phyloP scores from a whole-genome alignment of 306 rosid species.

The Dryas alaskensis region DNA sequence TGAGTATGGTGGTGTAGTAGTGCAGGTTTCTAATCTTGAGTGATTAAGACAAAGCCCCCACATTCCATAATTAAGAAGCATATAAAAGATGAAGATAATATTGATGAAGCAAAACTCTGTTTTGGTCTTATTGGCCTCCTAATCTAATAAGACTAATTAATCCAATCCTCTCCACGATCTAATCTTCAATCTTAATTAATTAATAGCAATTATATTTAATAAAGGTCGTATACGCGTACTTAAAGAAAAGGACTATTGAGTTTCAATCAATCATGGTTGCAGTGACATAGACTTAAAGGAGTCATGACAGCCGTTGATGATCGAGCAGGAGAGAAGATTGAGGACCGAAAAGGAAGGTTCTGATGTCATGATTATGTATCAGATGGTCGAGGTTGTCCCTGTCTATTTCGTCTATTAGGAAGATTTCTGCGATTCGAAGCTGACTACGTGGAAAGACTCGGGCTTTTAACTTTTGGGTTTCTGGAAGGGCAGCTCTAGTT shows the following conservation, averaged over 20 bases:
- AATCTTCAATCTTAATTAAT: slow-evolving; percentile 2
- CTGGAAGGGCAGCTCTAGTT: background rate
- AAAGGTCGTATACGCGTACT: slow-evolving; percentile 12
- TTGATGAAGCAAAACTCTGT: background rate
- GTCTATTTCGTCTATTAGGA: background rate
- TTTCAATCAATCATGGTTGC: background rate
- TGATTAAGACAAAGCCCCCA: background rate
- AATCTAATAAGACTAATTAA: background rate
- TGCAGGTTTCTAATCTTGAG: background rate
- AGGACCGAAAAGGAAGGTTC: background rate
- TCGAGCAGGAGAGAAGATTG: background rate
- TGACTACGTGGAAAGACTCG: slow-evolving; percentile 16
- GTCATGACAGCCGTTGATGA: slow-evolving; percentile 26
- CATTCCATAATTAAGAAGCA: background rate
- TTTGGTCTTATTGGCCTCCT: too few relatives aligned
- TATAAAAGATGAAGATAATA: background rate
- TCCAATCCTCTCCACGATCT: slow-evolving; percentile 5
- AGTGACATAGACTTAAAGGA: slow-evolving; percentile 12
- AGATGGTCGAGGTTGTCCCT: slow-evolving; percentile 17
- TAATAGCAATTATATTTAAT: background rate
- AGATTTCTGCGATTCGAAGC: slow-evolving; percentile 5
- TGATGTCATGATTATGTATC: slow-evolving; percentile 34
- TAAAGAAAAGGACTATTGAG: background rate
- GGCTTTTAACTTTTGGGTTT: background rate
- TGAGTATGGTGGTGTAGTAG: background rate